These are phyloP conservation scores for Pulveroboletus sp. DNA, from an alignment of 768 basidiomycete species.

Conservation along the genomic window DNA sequence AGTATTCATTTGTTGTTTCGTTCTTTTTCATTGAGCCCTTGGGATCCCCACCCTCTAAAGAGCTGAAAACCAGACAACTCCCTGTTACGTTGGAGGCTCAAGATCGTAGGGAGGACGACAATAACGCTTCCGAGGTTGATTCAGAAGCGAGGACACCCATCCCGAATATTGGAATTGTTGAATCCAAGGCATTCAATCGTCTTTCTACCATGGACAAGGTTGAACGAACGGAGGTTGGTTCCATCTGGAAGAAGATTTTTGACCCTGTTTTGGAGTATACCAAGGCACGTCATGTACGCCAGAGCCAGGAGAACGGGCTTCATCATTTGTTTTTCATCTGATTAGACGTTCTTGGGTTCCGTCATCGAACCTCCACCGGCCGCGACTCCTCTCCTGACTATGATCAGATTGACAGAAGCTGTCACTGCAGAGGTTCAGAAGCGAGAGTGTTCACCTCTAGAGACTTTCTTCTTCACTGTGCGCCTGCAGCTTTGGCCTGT, in stretches of 20 bases:
- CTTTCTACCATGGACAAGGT: conserved; percentile 44
- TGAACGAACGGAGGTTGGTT: conserved; percentile 54
- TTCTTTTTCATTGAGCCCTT: conserved; percentile 60
- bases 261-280: conserved; percentile 88
- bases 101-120: conserved; percentile 34
- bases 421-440: conserved; percentile 70
- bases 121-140: conserved; percentile 38
- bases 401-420: conserved; percentile 88
- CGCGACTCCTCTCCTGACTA: conserved; percentile 73
- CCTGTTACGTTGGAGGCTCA: conserved; percentile 41
- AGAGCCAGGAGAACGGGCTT: not conserved
- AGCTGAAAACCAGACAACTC: conserved; percentile 30
- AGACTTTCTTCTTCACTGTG: conserved; percentile 74
- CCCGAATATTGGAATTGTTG: conserved; percentile 26
- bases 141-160: conserved; percentile 47
- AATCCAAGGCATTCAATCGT: conserved; percentile 24
- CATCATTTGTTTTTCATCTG: not conserved
- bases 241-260: conserved; percentile 88
- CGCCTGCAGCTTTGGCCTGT: conserved; percentile 90
- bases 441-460: conserved; percentile 74
- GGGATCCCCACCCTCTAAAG: conserved; percentile 27
- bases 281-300: conserved; percentile 44
- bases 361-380: conserved; percentile 72
- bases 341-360: conserved; percentile 62
- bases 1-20: conserved; percentile 79